phyloP scores from a whole-genome alignment of 1,139 yeast species.

The Scheffersomyces titani region DNA sequence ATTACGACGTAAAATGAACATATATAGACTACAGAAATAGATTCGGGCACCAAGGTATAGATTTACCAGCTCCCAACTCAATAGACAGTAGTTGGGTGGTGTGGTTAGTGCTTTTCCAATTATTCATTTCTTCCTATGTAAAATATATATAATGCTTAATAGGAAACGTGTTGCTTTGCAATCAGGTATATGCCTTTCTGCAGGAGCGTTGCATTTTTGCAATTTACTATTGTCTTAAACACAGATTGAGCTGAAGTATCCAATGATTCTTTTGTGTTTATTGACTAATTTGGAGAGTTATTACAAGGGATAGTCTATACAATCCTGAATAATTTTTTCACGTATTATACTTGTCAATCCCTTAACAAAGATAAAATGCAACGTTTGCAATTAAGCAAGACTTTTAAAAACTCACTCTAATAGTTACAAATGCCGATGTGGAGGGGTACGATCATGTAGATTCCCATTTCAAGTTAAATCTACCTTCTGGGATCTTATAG shows the following conservation, averaged over 20 bases:
- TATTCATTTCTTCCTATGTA: neutral
- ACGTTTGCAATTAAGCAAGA: neutral
- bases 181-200: neutral
- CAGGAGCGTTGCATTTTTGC: neutral
- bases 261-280: neutral
- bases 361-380: neutral
- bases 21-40: neutral
- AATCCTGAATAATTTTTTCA: neutral
- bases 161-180: neutral
- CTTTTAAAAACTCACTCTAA: neutral
- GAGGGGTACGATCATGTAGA: constrained; percentile 18
- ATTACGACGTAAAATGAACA: neutral
- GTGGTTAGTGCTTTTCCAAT: neutral
- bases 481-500: constrained; percentile 71
- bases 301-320: too few species aligned
- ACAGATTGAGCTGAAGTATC: neutral
- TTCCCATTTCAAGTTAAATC: constrained; percentile 75
- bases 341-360: neutral
- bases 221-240: neutral
- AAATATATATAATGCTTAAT: too few species aligned
- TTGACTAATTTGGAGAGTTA: neutral
- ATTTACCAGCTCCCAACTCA: neutral
- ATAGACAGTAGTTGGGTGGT: neutral
- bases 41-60: neutral
- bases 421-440: neutral